Evolutionary conservation across 345 rosid genomes (phyloP).

Genomic region (Bruguiera sexangula): DNA sequence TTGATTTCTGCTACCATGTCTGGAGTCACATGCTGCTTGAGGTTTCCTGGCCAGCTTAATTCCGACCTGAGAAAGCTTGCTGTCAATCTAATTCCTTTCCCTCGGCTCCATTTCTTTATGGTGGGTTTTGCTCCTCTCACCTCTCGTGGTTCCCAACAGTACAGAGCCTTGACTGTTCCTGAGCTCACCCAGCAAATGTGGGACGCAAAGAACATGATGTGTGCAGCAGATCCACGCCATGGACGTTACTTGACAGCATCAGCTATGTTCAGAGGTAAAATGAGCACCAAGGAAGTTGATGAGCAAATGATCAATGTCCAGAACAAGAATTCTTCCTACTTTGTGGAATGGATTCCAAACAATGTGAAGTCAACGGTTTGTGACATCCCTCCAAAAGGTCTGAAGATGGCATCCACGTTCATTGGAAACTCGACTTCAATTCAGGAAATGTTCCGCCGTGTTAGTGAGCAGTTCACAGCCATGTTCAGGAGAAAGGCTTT

Average conservation of each 20-base stretch:
- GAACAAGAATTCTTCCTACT: conserved; percentile 70
- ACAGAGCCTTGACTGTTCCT: conserved; percentile 42
- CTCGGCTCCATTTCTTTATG: conserved; percentile 59
- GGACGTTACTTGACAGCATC: conserved; percentile 52
- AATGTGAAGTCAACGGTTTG: conserved; percentile 55
- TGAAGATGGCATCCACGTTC: conserved; percentile 55
- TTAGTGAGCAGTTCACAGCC: conserved; percentile 56
- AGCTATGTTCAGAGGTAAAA: conserved; percentile 49
- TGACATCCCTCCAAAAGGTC: conserved; percentile 47
- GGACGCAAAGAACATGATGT: background rate
- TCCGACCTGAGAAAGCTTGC: conserved; percentile 74
- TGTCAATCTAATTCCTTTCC: conserved; percentile 56
- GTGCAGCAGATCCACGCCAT: conserved; percentile 19
- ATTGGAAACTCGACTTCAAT: conserved; percentile 50
- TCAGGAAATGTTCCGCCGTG: conserved; percentile 51
- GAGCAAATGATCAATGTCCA: conserved; percentile 71
- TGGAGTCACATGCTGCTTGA: conserved; percentile 72
- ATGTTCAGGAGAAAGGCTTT: conserved; percentile 81
- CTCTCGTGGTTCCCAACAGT: conserved; percentile 55
- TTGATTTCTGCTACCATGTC: conserved; percentile 79
- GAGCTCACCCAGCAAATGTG: conserved; percentile 31
- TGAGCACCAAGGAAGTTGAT: conserved; percentile 54
- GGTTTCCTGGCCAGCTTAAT: conserved; percentile 73
- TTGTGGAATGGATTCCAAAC: conserved; percentile 74
- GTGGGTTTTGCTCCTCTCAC: conserved; percentile 57